Evolutionary conservation across 1,139 yeast species (phyloP), one percentile per base, ranked within the genome.

Genomic region (Kurtzmaniella natalensis): DNA sequence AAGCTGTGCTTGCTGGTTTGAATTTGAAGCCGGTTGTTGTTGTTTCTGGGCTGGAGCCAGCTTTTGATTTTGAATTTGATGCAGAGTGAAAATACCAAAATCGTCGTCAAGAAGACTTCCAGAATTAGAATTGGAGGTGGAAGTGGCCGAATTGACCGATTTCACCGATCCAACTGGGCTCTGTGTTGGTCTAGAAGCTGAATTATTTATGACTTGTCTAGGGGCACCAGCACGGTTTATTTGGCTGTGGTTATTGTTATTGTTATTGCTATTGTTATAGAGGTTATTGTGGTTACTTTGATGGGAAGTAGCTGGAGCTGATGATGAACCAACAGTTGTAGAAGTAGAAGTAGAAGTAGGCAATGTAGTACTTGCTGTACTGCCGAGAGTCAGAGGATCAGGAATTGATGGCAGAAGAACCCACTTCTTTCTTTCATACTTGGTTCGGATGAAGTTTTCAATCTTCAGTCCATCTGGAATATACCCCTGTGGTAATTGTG

Each of bases 361-460:
- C n/a, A n/a, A 11, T 9, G 5, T 13, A 23, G n/a, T 10, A 6
- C n/a, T 13, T 10, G 25, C 11, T 8, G 25, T n/a, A 6, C 13
- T 40, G 22, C 37, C 38, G 11, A 68, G 47, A 2, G 75, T 54
- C 43, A 70, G 55, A 2, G 88, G 86, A 45, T 80, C 79, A 4
- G 89, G 89, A 15, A 77, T 54, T 5, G 51, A 53, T 4, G 69
- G 41, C 17, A 75, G 59, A 14, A 62, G 55, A 10, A 72, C 79
- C 98, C 98, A 92, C 53, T 89, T 83, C 59, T 81, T 86, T 61
- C 83, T 54, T 46, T 87, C 97, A 53, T 92, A 92, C 57, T 92
- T 92, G 5, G 95, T 88, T 43, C 92, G 71, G 43, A 92, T 87
- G 58, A 87, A 92, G 56, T 84, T 87, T 45, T 83, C 94, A 46